A percentile compares a stretch with the other conserved stretches of the same genome.
Evolutionary conservation across 306 rosid species (phyloP).

Genomic region (Vachellia pachyceras): DNA sequence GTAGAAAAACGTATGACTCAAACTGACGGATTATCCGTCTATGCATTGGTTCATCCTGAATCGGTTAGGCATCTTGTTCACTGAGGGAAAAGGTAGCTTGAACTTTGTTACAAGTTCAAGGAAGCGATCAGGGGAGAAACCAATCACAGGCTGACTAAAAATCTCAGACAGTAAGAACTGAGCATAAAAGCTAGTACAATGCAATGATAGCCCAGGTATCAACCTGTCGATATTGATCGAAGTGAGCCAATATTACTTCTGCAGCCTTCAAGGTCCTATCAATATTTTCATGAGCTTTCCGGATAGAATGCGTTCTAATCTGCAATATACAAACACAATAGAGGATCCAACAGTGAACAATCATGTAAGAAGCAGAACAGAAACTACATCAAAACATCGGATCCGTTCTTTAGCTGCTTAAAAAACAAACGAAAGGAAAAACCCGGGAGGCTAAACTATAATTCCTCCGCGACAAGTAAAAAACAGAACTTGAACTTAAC

Average conservation of each 20-base stretch:
- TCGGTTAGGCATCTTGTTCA: neutral
- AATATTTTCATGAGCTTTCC: constrained; percentile 97
- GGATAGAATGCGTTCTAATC: constrained; percentile 89
- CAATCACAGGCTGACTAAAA: constrained; percentile 27
- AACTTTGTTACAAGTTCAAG: constrained; percentile 2
- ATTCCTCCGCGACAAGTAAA: constrained; percentile 35
- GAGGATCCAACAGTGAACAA: constrained; percentile 42
- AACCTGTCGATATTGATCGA: constrained; percentile 94
- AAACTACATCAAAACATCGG: constrained; percentile 37
- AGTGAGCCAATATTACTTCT: constrained; percentile 80
- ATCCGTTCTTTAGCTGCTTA: constrained; percentile 43
- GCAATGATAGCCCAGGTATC: constrained; percentile 23
- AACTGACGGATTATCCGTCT: neutral
- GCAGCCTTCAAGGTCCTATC: constrained; percentile 92
- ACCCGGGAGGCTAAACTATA: neutral
- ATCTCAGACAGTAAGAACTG: constrained; percentile 22
- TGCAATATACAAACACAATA: constrained; percentile 43
- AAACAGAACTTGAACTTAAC: constrained; percentile 20
- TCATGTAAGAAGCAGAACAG: constrained; percentile 9
- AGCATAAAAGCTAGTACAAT: constrained; percentile 23
- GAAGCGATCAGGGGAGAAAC: constrained; percentile 14
- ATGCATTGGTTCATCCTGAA: neutral
- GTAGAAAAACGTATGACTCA: neutral
- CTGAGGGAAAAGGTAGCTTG: neutral
- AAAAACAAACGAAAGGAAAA: constrained; percentile 16